Base-by-base conservation (phyloP, 768 basidiomycete genomes). In the Rhizopogon vulgaris region DNA sequence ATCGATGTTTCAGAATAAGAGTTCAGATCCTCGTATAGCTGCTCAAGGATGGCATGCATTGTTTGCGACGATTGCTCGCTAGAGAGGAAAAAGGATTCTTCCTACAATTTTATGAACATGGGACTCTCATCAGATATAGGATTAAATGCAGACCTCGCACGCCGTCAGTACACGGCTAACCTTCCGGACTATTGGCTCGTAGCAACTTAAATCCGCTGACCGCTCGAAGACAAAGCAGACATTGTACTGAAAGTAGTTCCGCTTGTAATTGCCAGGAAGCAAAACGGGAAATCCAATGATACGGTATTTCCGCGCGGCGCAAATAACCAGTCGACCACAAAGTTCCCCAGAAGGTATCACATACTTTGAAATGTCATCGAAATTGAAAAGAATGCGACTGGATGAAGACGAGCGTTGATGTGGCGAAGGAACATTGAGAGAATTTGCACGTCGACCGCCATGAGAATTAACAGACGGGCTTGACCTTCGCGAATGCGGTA, bases 1-100 rank as follows among this genome's bases (percentile, higher is more conserved):
- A 99, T 94, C 2, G 90, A 92, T 1, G 95, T 94, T 71, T 97
- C 95, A 1, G 92, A 93, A 70, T 95, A 98, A 7, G 93, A 94
- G 68, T 97, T 98, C 59, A 99, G 71, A 60, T 99, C 96, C 62
- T 97, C 94, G 59, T 94, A 98, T 1, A 99, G 76, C 62, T 97
- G 94, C 69, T 99, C 95, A 18, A 98, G 80, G 48, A 98, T 90
- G 14, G 86, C 80, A 62, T 87, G 80, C 30, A 93, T 79, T 3
- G 82, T 78, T 36, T 78, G 72, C 1, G 84, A 84, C 3, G 83
- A 85, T 40, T 77, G 68, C 0, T 85, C 74, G 8, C 82, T 83
- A 0, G 94, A 95, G 32, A 99, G 75, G 64, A 95, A 96, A 14
- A 74, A 76, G 0, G 92, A 91, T 69, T 98, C 94, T 76, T 93